These are phyloP conservation scores for Posidonia australis DNA, from an alignment of 106 monocot species.

Conservation along the genomic window DNA sequence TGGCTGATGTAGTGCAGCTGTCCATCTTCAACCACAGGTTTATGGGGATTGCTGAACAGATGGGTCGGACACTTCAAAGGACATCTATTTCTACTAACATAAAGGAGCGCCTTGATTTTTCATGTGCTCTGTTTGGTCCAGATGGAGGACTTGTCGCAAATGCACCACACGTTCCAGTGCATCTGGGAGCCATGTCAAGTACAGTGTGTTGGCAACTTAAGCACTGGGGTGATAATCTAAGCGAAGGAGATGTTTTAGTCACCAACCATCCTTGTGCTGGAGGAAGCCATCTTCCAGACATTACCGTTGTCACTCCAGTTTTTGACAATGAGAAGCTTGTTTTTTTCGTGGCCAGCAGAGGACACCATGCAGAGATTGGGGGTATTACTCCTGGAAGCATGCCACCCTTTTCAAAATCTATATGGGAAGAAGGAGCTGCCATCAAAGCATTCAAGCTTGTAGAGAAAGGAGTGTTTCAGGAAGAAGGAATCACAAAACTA, in stretches of 20 bases:
- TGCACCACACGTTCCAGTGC: constrained; percentile 97
- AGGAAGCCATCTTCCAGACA: constrained; percentile 97
- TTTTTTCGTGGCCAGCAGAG: constrained; percentile 97
- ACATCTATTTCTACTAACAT: constrained; percentile 96
- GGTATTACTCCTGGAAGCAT: constrained; percentile 96
- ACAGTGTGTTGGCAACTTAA: constrained; percentile 73
- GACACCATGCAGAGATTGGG: constrained; percentile 95
- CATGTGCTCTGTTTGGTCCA: constrained; percentile 90
- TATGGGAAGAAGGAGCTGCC: constrained; percentile 92
- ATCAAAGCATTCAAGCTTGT: constrained; percentile 94
- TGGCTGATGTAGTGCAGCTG: constrained; percentile 85
- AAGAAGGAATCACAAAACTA: constrained; percentile 53
- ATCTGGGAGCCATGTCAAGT: constrained; percentile 92
- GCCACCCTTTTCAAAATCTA: constrained; percentile 87
- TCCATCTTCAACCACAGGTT: constrained; percentile 96
- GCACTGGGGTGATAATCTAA: constrained; percentile 68
- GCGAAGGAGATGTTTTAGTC: constrained; percentile 84
- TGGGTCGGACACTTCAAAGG: constrained; percentile 94
- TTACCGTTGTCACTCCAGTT: constrained; percentile 91
- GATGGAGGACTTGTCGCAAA: constrained; percentile 97
- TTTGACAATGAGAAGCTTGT: constrained; percentile 61
- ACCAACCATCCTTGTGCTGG: constrained; percentile 92
- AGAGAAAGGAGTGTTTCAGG: constrained; percentile 66
- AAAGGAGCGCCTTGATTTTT: constrained; percentile 91
- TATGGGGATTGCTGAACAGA: constrained; percentile 99